Base-by-base conservation (phyloP, 2,329 filamentous ascomycete genomes). In the Cadophora malorum region DNA sequence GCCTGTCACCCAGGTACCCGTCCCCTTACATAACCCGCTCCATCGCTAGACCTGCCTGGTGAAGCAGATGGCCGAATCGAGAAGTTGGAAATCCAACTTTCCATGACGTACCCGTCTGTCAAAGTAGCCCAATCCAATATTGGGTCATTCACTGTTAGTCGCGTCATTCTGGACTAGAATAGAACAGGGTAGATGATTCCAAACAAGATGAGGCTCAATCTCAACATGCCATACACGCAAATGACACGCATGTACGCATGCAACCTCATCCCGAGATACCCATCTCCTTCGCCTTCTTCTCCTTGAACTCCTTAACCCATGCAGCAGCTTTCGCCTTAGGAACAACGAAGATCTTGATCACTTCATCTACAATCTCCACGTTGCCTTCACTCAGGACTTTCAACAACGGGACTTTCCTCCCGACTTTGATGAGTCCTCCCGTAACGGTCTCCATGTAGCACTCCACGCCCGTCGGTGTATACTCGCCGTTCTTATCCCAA, bases 271-370 rank as follows among this genome's bases (percentile, higher is more conserved):
- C 56, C 31, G 59, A 31, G n/a, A 41, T 33, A 16, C 14, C 33
- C 69, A 76, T 83, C 76, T 84, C 83, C 3, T 80, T 81, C 3
- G 83, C 84, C 79, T 88, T 92, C 78, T 92, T 89, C 75, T 83
- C 85, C 83, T 97, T 98, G 78, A 94, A 94, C 74, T 96, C 91
- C 71, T 87, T 86, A 45, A 97, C 89, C 90, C 94, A 99, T n/a
- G 79, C 84, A 9, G 85, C 85, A 0, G 91, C 89, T 79, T 88
- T 88, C 3, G 79, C 80, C 75, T 86, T 90, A 0, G 95, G 95
- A 71, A 99, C 84, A 1, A 98, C 88, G 77, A 92, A 94, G 35
- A 99, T 88, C 76, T 84, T 89, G 28, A 98, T 87, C 70, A 98
- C 80, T 35, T 93, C 91, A 80, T 99, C 95, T 58, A 97, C 89